Evolutionary conservation across 768 basidiomycete species (phyloP).

Genomic region (Dentipellis sp.): DNA sequence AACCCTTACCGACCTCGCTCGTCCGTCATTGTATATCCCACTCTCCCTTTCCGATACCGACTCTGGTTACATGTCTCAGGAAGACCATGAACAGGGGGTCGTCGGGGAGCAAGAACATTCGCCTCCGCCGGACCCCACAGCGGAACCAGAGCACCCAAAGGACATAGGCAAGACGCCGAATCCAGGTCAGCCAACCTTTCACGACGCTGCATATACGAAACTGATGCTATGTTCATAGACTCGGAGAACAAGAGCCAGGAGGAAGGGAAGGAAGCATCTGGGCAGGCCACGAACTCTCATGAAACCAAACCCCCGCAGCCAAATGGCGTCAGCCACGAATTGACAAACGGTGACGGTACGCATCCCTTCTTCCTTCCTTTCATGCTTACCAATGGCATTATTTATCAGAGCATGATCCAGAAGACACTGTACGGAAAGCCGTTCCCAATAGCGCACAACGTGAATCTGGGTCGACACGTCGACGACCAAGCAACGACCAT

Average conservation of each 20-base stretch:
- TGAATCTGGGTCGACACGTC: slow-evolving; percentile 2
- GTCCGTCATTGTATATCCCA: too few species aligned
- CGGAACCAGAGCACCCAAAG: not conserved
- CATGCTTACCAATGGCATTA: not conserved
- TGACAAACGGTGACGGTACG: not conserved
- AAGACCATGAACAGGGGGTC: not conserved
- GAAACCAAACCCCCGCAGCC: slow-evolving; percentile 1
- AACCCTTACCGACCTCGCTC: slow-evolving; percentile 1
- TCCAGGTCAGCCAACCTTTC: too few species aligned
- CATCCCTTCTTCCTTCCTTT: not conserved
- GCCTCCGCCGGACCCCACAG: not conserved
- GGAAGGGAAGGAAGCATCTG: not conserved
- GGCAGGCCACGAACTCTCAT: slow-evolving; percentile 1
- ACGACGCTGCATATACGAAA: too few species aligned
- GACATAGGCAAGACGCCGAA: not conserved
- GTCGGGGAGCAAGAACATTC: too few species aligned
- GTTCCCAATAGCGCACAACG: too few species aligned
- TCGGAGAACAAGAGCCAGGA: not conserved
- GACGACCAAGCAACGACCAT: slow-evolving; percentile 21
- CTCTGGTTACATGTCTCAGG: slow-evolving; percentile 7
- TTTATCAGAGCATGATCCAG: not conserved
- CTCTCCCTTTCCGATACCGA: not conserved
- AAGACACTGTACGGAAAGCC: too few species aligned
- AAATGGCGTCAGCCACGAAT: not conserved
- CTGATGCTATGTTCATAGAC: too few species aligned